Base-by-base conservation (phyloP, 75 land plant genomes). In the Pinus taeda region DNA sequence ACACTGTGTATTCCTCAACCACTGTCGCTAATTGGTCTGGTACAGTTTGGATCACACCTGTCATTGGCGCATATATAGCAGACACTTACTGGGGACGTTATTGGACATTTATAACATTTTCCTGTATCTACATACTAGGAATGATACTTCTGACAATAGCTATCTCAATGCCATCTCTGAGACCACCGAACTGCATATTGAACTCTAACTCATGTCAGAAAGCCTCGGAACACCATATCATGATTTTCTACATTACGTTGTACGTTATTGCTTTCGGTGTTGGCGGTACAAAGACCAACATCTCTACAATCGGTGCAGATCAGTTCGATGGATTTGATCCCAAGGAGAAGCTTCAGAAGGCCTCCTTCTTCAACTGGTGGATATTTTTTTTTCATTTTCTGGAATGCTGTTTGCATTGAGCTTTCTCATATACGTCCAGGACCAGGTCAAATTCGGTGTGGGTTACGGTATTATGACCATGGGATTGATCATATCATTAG, bases 21-120 rank as follows among this genome's bases (percentile, higher is more conserved):
- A 80, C 71, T 75, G 84, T 83, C 53, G 66, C 76, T 29, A 83
- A 83, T 58, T 83, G 84, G 84, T 62, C 77, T 30, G 84, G 84
- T 42, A 80, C 84, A 15, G 80, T 83, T 71, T 83, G 75, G 74
- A 79, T 83, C 78, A 83, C 84, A 0, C 77, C 84, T 17, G 77
- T 83, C 49, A 75, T 83, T 42, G 84, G 84, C n/a, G 84, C 78
- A 17, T 83, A 80, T 59, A 21, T 83, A 6, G 84, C 84, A 9
- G 84, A 83, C 58, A 74, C 84, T 55, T 70, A 66, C 58, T 39
- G 80, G 73, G 84, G 84, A 49, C 67, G 84, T 6, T 83, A 74
- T 45, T 83, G 81, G 84, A 83, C 84, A 29, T 80, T 83, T 59
- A 73, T 77, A 13, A 15, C 45, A 17, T 83, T 83, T 61, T 83